Evolutionary conservation across 352 stramenopile species (phyloP).

Genomic region (Pythium dissotocum): DNA sequence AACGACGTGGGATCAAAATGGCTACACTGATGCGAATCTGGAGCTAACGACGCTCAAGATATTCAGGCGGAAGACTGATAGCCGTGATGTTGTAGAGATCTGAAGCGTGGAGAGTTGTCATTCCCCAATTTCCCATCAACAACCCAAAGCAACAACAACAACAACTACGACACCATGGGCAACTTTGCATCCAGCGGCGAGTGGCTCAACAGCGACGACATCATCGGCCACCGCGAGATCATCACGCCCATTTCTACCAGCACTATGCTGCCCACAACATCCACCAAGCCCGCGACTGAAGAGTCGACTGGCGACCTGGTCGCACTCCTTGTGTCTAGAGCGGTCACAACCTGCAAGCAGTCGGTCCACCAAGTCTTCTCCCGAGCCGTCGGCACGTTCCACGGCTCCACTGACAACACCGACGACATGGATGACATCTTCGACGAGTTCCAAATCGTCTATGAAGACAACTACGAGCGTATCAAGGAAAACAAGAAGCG

Average conservation of each 20-base stretch:
- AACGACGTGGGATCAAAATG: conserved; percentile 5
- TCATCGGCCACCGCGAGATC: not conserved
- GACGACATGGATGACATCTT: conserved; percentile 25
- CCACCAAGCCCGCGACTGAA: not conserved
- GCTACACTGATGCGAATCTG: not conserved
- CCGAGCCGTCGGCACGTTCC: conserved; percentile 4
- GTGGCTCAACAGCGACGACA: conserved; percentile 16
- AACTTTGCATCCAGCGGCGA: conserved; percentile 30
- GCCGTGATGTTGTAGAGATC: not conserved
- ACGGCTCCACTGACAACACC: conserved; percentile 6
- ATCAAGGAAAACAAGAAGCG: conserved; percentile 3
- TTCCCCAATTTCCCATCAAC: conserved; percentile 22
- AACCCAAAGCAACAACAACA: conserved; percentile 10
- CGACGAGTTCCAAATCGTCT: conserved; percentile 34
- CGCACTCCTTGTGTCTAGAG: conserved; percentile 12
- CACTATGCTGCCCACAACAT: not conserved
- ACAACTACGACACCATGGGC: conserved; percentile 23
- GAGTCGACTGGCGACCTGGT: conserved; percentile 7
- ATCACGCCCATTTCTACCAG: conserved; percentile 7
- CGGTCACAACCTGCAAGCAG: conserved; percentile 21
- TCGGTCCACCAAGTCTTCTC: conserved; percentile 17
- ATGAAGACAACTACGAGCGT: conserved; percentile 21
- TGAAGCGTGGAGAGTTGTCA: not conserved
- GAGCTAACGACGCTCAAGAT: not conserved
- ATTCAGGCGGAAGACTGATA: conserved; percentile 1